Evolutionary conservation across 164 flowering plant species (phyloP).

Genomic region (Cinnamomum chago): DNA sequence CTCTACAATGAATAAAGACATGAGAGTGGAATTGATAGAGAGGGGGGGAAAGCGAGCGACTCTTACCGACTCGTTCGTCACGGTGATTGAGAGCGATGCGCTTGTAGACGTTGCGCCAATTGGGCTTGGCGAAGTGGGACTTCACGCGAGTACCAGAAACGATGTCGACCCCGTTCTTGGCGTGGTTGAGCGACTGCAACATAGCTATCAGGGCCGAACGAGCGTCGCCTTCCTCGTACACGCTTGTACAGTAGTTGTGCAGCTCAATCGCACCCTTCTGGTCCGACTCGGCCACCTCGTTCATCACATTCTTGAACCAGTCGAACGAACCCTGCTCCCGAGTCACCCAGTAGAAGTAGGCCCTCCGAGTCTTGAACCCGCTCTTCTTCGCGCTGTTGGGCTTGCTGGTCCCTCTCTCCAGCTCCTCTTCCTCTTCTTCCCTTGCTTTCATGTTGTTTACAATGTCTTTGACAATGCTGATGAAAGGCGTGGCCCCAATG

Average conservation of each 20-base stretch:
- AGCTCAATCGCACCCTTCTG: conserved; percentile 43
- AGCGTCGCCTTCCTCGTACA: conserved; percentile 62
- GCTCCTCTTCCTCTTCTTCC: conserved; percentile 33
- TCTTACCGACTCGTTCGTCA: conserved; percentile 40
- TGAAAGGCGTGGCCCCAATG: conserved; percentile 91
- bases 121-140: conserved; percentile 61
- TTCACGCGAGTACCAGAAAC: conserved; percentile 58
- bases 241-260: conserved; percentile 63
- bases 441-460: conserved; percentile 57
- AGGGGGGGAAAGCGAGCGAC: too few species aligned
- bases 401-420: conserved; percentile 10
- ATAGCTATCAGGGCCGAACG: conserved; percentile 59
- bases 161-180: conserved; percentile 53
- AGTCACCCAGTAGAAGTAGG: conserved; percentile 70
- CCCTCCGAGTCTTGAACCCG: conserved; percentile 37
- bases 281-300: conserved; percentile 53
- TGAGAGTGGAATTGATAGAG: too few species aligned
- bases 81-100: conserved; percentile 37
- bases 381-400: neutral
- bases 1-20: too few species aligned
- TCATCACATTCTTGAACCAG: conserved; percentile 64
- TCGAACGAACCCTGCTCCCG: conserved; percentile 63
- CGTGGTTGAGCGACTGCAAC: conserved; percentile 54
- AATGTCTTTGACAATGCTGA: conserved; percentile 86
- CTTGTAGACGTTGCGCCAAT: conserved; percentile 51